These are phyloP conservation scores for Sequoiadendron giganteum DNA, from an alignment of 75 land plant genomes.

Conservation along the genomic window DNA sequence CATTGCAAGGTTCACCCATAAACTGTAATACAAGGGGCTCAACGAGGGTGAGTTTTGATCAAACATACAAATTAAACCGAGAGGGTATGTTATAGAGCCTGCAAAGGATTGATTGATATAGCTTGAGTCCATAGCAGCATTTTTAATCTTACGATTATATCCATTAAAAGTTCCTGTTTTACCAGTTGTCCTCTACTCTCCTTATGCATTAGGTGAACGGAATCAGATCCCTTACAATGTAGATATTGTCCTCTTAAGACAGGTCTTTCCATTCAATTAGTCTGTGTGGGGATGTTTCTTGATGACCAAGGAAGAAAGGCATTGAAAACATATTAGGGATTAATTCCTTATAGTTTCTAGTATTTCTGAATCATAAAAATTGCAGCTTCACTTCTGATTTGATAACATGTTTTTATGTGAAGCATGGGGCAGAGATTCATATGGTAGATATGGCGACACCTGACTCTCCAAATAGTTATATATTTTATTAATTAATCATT, in stretches of 20 bases:
- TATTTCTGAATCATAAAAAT: background rate
- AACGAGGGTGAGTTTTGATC: background rate
- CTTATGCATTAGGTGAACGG: background rate
- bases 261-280: background rate
- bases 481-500: background rate
- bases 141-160: background rate
- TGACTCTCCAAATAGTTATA: background rate
- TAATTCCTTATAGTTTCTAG: background rate
- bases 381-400: background rate
- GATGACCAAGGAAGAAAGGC: background rate
- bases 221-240: background rate
- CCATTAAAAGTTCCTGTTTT: background rate
- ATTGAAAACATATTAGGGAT: background rate
- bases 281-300: background rate
- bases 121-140: background rate
- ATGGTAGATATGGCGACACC: background rate
- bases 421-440: background rate
- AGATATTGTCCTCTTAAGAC: background rate
- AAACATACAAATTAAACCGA: background rate
- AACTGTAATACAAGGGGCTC: background rate
- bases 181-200: background rate
- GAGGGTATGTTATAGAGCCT: background rate
- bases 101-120: background rate
- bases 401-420: background rate
- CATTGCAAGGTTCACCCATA: background rate